Evolutionary conservation across 306 rosid species (phyloP), one percentile per base, ranked within the genome.

Genomic region (Albizia julibrissin): DNA sequence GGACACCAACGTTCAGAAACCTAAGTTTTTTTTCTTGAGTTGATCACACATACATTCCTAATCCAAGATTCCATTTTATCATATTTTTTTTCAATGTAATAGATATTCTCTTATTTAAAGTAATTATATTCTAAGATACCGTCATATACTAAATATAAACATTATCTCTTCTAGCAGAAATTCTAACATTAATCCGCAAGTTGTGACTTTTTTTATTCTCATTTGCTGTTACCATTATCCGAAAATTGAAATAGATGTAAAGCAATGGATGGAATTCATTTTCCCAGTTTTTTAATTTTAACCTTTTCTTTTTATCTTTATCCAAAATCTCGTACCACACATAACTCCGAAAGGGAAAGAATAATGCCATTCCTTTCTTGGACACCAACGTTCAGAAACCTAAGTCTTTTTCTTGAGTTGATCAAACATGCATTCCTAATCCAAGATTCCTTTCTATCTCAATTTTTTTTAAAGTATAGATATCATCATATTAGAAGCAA

Each of bases 331-430:
- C 67, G 67, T 22, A 24, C 18, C 67, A 26, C 67, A 26, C 67
- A 59, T 59, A 24, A 1, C 34, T 59, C 33, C 16, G 26, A 26
- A 14, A 29, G 37, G 0, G 69, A 13, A 13, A 29, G 69, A 27
- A 64, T 29, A 64, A 29, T 64, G n/a, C 7, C 10, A 59, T 82
- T 65, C 75, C 58, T 86, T 79, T 37, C 84, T 82, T 75, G 59
- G 49, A 79, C 82, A 75, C 46, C 72, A 71, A 75, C 52, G 10
- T 33, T 56, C n/a, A 66, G 21, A 77, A 78, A 44, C 77, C 54
- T 8, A 43, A 11, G 47, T 40, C 2, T 71, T 39, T 71, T 71
- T 43, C 75, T 71, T 44, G 39, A 18, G 44, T 24, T 43, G 37
- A 7, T 42, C 37, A 6, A 22, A 43, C 11, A 13, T 5, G 19